These are phyloP conservation scores for Pelargonium fulgidum DNA, from an alignment of 441 rosid species.

Conservation along the genomic window DNA sequence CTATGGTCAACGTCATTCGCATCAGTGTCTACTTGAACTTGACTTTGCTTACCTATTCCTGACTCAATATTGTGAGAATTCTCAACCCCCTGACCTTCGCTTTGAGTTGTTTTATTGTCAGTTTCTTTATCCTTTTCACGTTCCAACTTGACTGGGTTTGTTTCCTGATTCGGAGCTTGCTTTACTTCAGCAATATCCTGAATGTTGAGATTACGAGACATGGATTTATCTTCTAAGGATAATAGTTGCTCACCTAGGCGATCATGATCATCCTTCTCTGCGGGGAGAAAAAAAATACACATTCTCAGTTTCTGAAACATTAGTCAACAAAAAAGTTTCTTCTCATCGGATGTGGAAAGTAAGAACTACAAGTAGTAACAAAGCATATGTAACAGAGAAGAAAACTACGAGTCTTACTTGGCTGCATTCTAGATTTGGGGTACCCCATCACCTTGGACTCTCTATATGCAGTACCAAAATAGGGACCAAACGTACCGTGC, in stretches of 20 bases:
- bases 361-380: too few relatives aligned
- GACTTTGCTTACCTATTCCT: constrained; percentile 23
- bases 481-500: background rate
- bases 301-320: background rate
- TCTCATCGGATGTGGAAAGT: background rate
- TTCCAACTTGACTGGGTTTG: constrained; percentile 10
- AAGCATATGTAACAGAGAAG: background rate
- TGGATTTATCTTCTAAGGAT: constrained; percentile 20
- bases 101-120: constrained; percentile 1
- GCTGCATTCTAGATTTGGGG: constrained; percentile 13
- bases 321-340: background rate
- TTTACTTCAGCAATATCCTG: constrained; percentile 28
- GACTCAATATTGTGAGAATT: constrained; percentile 21
- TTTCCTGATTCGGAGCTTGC: constrained; percentile 18
- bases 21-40: constrained; percentile 27
- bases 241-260: background rate
- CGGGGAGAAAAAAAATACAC: background rate
- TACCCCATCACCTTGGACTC: background rate
- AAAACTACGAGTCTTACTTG: constrained; percentile 27
- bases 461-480: background rate
- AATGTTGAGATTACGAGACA: constrained; percentile 18
- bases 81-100: constrained; percentile 14
- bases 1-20: constrained; percentile 22
- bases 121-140: constrained; percentile 20
- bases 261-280: constrained; percentile 26